These are phyloP conservation scores for Plasmodium inui DNA, from an alignment of 169 alveolate species.

Conservation along the genomic window DNA sequence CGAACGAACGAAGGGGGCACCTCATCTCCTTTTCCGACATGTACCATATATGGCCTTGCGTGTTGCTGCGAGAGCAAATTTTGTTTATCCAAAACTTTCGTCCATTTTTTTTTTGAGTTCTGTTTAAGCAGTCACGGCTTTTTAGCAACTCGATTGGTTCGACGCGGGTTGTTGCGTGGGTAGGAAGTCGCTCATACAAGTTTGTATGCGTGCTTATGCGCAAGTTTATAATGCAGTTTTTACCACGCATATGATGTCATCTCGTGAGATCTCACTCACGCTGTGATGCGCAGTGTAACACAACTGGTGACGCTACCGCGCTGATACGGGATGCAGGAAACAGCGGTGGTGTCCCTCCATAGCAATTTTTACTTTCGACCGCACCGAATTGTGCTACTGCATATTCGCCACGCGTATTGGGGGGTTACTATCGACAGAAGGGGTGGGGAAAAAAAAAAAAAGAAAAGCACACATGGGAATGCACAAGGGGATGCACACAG, in stretches of 20 bases:
- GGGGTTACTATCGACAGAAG: background rate
- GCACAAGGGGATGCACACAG: background rate
- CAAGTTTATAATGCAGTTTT: background rate
- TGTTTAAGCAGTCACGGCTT: background rate
- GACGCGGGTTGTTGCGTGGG: background rate
- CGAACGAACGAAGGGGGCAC: background rate
- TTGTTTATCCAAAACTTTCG: background rate
- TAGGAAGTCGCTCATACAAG: background rate
- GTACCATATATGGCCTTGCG: background rate
- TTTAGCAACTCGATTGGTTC: background rate
- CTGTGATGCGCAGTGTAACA: background rate
- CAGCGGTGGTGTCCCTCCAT: background rate
- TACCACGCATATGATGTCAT: background rate
- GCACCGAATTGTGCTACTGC: background rate
- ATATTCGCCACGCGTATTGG: background rate
- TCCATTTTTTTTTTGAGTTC: background rate
- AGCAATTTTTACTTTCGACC: background rate
- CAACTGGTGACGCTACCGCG: background rate
- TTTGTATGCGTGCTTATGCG: background rate
- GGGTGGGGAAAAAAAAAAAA: background rate
- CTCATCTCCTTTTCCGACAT: background rate
- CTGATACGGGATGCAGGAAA: background rate
- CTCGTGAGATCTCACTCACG: background rate
- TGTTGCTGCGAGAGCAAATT: background rate
- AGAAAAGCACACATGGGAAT: background rate